Evolutionary conservation across 2,329 filamentous ascomycete species (phyloP).

Genomic region (Cladosporium sp.): DNA sequence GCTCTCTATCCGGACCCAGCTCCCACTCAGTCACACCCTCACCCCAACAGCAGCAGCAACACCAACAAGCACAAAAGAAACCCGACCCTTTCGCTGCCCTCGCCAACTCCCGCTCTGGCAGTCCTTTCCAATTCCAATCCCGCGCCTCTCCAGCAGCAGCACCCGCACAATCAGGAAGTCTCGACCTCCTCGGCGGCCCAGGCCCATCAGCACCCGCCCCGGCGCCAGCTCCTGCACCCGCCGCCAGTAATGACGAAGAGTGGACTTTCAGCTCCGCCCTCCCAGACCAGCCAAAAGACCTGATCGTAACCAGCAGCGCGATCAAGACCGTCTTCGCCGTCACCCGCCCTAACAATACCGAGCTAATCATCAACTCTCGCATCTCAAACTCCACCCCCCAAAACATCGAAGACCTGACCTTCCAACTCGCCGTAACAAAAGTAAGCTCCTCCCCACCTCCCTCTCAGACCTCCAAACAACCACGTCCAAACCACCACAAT

Average conservation of each 20-base stretch:
- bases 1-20: conserved; percentile 44
- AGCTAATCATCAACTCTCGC: conserved; percentile 67
- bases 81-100: conserved; percentile 59
- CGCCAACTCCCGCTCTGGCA: conserved; percentile 47
- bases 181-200: conserved; percentile 28
- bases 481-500: not conserved
- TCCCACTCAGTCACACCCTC: conserved; percentile 48
- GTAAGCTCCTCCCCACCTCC: conserved; percentile 50
- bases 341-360: conserved; percentile 51
- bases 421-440: conserved; percentile 91
- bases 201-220: conserved; percentile 41
- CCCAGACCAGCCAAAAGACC: conserved; percentile 59
- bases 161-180: conserved; percentile 16
- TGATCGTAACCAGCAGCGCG: conserved; percentile 59
- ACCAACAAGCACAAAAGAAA: conserved; percentile 29
- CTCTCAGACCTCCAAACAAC: too few relatives aligned
- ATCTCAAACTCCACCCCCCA: conserved; percentile 77
- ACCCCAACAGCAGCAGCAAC: conserved; percentile 31
- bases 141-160: conserved; percentile 29
- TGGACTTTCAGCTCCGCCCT: conserved; percentile 90
- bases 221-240: conserved; percentile 8
- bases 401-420: conserved; percentile 73
- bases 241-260: conserved; percentile 64
- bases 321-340: conserved; percentile 72
- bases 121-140: conserved; percentile 46